Evolutionary conservation across 2,329 filamentous ascomycete genomes (phyloP), one percentile per base, ranked within the genome.

Genomic region (Colletotrichum chrysophilum): DNA sequence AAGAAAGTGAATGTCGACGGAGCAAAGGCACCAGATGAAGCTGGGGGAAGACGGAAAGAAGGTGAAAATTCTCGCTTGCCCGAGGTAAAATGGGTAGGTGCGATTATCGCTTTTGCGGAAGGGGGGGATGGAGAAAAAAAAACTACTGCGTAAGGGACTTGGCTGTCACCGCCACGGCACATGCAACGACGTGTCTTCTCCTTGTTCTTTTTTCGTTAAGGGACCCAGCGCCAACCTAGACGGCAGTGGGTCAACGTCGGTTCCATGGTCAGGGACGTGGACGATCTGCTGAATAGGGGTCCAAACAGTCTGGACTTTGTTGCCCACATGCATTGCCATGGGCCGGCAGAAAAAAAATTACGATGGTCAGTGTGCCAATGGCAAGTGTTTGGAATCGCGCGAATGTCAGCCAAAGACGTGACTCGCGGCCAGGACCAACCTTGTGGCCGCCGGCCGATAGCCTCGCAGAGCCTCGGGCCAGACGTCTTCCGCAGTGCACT

Each of bases 241-340:
- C 16, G 56, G 38, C 61, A 38, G 72, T 66, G 69, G 69, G 43
- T 52, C 43, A 52, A 52, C 43, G 70, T 52, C 64, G 24, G 26
- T 24, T 60, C 43, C 56, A 56, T 16, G 62, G 36, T 64, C 48
- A 72, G 70, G 70, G 52, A 52, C 43, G 43, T 52, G 43, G 43
- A 52, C 64, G 58, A 76, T 69, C 74, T 48, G 24, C 58, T 55
- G 36, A 76, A 76, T 76, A 76, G 74, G 74, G 74, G 74, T 76
- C 74, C 74, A 73, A 69, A 52, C 12, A 52, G 62, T 48, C 48
- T 64, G 48, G 73, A 26, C 43, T 36, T 34, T 28, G 26, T 56
- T 38, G 56, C 62, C 62, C 43, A 62, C 73, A 72, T 67, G 64
- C 34, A 36, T 34, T 68, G 56, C 52, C 43, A n/a, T 34, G 48